Base-by-base conservation (phyloP, 1,284 basidiomycete species). In the Apiotrichum mycotoxinovorans region DNA sequence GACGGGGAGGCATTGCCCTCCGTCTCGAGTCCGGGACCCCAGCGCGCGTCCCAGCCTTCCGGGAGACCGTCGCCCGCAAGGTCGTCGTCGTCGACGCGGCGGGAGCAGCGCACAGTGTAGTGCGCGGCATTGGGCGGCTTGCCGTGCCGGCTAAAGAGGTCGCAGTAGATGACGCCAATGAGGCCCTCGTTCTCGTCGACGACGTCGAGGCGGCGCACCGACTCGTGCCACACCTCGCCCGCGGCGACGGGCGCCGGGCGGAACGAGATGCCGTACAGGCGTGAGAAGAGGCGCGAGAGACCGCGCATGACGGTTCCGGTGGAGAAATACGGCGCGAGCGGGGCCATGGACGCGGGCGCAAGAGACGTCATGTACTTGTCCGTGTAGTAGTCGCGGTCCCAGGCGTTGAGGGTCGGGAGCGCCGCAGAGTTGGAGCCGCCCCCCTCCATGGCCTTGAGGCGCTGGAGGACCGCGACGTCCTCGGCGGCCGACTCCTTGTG, bases 51-150 rank as follows among this genome's bases (percentile, higher is more conserved):
- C 75, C 75, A 78, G 3, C 65, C 68, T 1, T 56, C 51, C 10
- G 62, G 56, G 45, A 78, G 49, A 4, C 68, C 61, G 72, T 98
- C 94, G 0, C 83, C 83, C 0, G 69, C 73, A 53, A 83, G 81
- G 70, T 97, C 91, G 67, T 98, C 95, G 60, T 94, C 85, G 67
- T 98, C 94, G 1, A 89, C 87, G 49, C 95, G 80, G 42, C 95
- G 80, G 2, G 92, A 96, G 78, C 96, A 98, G 12, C 93, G 84
- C 12, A 98, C 92, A 2, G 95, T 98, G 75, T 97, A 98, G 75
- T 98, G 95, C 1, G 95, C 96, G 1, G 96, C 94, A 15, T 91
- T 91, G 42, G 85, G 83, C 3, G 91, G 85, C 76, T 98, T 98
- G 10, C 90, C 91, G 38, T 82, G 79, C 33, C 95, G 81, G 11